A percentile compares a stretch with the other conserved stretches of the same genome.
These are phyloP conservation scores for Coemansia sp. DNA, from an alignment of 192 early-diverging fungal genomes.

Conservation along the genomic window DNA sequence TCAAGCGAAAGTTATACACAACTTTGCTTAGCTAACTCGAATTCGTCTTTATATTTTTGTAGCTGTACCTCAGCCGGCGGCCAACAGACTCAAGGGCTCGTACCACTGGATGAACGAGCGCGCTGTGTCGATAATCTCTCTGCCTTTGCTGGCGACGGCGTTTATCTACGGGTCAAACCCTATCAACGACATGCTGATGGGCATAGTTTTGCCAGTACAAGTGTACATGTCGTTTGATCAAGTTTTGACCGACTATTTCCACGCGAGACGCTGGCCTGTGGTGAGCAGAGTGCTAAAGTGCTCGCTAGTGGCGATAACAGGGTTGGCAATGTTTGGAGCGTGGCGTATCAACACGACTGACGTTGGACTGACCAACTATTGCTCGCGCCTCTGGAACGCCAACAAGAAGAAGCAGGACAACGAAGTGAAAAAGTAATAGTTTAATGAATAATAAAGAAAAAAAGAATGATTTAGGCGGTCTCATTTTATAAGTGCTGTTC, in stretches of 20 bases:
- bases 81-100: constrained; percentile 78
- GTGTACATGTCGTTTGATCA: constrained; percentile 82
- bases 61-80: constrained; percentile 52
- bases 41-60: constrained; percentile 9
- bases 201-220: constrained; percentile 90
- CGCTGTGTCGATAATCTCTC: constrained; percentile 68
- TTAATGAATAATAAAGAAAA: constrained; percentile 1
- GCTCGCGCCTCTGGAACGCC: constrained; percentile 84
- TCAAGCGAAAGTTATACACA: background rate
- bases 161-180: constrained; percentile 80
- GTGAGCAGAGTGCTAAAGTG: constrained; percentile 66
- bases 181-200: constrained; percentile 86
- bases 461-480: background rate
- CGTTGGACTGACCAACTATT: constrained; percentile 88
- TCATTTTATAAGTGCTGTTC: background rate
- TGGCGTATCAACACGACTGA: constrained; percentile 97
- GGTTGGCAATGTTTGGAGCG: constrained; percentile 76
- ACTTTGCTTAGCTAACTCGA: background rate
- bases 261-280: constrained; percentile 62
- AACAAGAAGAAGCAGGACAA: constrained; percentile 23
- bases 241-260: constrained; percentile 83
- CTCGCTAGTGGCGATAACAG: constrained; percentile 70
- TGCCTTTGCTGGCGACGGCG: constrained; percentile 79
- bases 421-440: background rate
- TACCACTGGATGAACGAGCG: constrained; percentile 98